Base-by-base conservation (phyloP, 495 filamentous ascomycete species). In the Penicillium canescens region DNA sequence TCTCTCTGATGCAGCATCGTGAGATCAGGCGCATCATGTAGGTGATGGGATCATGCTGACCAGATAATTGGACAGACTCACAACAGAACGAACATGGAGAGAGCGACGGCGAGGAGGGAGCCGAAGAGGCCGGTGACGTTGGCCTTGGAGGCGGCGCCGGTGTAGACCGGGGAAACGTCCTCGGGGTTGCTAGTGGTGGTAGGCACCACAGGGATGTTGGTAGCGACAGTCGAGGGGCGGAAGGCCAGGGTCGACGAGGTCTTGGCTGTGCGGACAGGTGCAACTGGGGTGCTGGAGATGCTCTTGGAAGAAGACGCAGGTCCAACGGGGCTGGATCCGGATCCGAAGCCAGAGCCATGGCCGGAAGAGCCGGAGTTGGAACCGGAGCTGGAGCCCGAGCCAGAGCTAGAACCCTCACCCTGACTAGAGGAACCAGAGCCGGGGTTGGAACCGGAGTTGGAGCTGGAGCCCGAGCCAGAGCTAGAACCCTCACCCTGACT, bases 161-260 rank as follows among this genome's bases (percentile, higher is more conserved):
- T 71, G 48, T 60, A 69, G 2, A 65, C 45, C 1, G 68, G 63
- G 21, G 60, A 48, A 20, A 50, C 56, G 39, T 54, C 56, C 21
- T 58, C 61, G 12, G 44, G 48, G 4, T 56, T 69, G n/a, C 54
- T 44, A 23, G 35, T 47, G 52, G 36, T 41, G 50, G 50, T 70
- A 24, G 65, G 67, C 7, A 33, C 46, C 12, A 39, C 50, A 4
- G 55, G 35, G 8, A 28, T 50, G 26, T 41, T 47, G 23, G 56
- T 53, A 3, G 38, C 52, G 23, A 57, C 60, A 9, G 33, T 31
- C n/a, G 59, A 68, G 6, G 67, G 65, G 34, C 41, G 42, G 40
- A 59, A 42, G 40, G 40, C 26, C 28, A 68, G 46, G 0, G 60
- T 61, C 3, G 61, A 61, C 0, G 61, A 60, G 5, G 50, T 47